These are phyloP conservation scores for Cytospora mali DNA, from an alignment of 2,329 filamentous ascomycete species.

Conservation along the genomic window DNA sequence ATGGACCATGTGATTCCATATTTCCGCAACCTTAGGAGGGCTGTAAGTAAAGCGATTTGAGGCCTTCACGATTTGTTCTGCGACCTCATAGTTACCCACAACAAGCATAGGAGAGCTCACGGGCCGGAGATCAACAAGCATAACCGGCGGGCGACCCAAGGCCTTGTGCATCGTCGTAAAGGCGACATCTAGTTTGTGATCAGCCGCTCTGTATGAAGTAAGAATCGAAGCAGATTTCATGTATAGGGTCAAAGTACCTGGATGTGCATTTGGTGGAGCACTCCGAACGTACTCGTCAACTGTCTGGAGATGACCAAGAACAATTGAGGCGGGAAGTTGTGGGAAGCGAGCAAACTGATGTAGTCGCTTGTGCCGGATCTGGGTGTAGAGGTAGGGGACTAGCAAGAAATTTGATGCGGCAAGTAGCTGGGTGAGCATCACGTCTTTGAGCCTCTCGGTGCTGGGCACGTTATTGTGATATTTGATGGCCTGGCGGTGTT, in stretches of 20 bases:
- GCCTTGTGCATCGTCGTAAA: conserved; percentile 24
- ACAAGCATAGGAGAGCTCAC: conserved; percentile 19
- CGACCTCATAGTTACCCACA: conserved; percentile 21
- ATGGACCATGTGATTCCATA: conserved; percentile 11
- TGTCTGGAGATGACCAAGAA: conserved; percentile 20
- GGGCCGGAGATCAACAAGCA: conserved; percentile 27
- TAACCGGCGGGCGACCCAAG: conserved; percentile 25
- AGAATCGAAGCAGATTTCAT: not conserved
- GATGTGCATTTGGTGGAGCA: conserved; percentile 19
- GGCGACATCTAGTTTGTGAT: conserved; percentile 19
- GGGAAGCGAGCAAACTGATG: conserved; percentile 24
- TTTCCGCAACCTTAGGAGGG: not conserved
- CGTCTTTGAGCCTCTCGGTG: no score
- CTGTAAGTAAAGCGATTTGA: conserved; percentile 17
- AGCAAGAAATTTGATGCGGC: conserved; percentile 21
- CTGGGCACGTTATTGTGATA: no score
- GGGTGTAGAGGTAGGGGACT: conserved; percentile 20
- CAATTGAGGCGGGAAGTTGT: conserved; percentile 24
- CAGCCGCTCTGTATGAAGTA: not conserved
- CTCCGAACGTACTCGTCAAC: conserved; percentile 25
- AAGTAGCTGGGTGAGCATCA: conserved; percentile 31
- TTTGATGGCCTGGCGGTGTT: no score
- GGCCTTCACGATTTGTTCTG: conserved; percentile 22
- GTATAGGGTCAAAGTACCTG: conserved; percentile 18
- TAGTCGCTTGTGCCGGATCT: conserved; percentile 22